phyloP scores from a whole-genome alignment of 805 yeast species.

The Sugiyamaella americana region DNA sequence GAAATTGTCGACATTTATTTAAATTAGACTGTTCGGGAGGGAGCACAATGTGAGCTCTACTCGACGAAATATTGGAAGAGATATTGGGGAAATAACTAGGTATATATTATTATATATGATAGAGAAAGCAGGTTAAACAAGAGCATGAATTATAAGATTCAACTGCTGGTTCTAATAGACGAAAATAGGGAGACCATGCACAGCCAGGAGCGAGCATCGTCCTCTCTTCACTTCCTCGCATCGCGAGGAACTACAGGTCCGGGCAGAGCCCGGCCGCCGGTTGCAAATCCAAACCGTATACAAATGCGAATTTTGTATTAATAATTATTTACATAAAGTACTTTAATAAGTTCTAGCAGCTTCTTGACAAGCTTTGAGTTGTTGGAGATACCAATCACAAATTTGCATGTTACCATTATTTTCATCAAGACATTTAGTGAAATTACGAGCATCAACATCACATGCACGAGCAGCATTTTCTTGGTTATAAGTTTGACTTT shows the following conservation, averaged over 20 bases:
- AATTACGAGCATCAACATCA: constrained; percentile 89
- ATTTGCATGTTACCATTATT: constrained; percentile 94
- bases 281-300: no score
- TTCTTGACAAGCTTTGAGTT: constrained; percentile 94
- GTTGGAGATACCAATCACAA: constrained; percentile 95
- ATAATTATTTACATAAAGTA: background rate
- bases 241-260: background rate
- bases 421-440: constrained; percentile 92
- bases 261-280: background rate
- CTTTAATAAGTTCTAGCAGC: constrained; percentile 74
- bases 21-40: no score
- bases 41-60: no score
- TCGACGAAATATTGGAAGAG: no score
- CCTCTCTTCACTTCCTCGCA: background rate
- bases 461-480: constrained; percentile 48
- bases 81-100: no score
- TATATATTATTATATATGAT: no score
- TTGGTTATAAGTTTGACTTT: constrained; percentile 28
- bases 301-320: background rate
- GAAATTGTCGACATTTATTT: no score
- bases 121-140: no score
- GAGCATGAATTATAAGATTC: no score
- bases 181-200: background rate
- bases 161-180: no score
- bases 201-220: background rate